phyloP scores from a whole-genome alignment of 1,284 basidiomycete species.

The Fomitopsis palustris region DNA sequence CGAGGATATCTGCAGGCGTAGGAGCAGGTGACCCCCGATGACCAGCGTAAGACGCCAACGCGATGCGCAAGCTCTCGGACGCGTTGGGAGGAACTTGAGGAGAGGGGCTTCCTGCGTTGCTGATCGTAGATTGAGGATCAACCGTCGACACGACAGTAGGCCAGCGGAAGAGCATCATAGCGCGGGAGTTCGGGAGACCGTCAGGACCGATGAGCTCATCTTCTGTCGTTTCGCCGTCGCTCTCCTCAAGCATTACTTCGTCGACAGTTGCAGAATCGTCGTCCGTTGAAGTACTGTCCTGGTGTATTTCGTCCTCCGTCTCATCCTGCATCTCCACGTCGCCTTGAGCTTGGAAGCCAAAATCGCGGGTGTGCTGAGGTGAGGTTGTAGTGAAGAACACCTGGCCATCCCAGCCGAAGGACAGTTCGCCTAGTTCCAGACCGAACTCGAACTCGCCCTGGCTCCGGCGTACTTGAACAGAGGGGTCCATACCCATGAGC shows the following conservation, averaged over 20 bases:
- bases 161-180: constrained; percentile 67
- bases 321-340: constrained; percentile 22
- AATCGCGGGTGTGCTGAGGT: constrained; percentile 11
- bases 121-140: constrained; percentile 70
- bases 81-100: constrained; percentile 14
- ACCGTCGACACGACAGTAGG: constrained; percentile 62
- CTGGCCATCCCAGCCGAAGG: constrained; percentile 27
- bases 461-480: constrained; percentile 25
- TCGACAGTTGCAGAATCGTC: constrained; percentile 19
- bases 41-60: constrained; percentile 27
- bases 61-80: constrained; percentile 26
- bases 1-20: constrained; percentile 62
- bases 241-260: constrained; percentile 31
- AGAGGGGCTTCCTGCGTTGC: constrained; percentile 33
- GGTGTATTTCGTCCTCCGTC: constrained; percentile 21
- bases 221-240: constrained; percentile 40
- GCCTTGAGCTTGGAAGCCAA: constrained; percentile 15
- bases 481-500: constrained; percentile 28
- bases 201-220: constrained; percentile 74
- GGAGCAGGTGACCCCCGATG: constrained; percentile 36
- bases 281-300: constrained; percentile 33
- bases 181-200: constrained; percentile 67
- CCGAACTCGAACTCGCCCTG: constrained; percentile 27
- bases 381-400: constrained; percentile 17
- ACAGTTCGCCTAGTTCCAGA: constrained; percentile 24